phyloP scores from a whole-genome alignment of 2,329 filamentous ascomycete species.

The Trichophyton benhamiae region DNA sequence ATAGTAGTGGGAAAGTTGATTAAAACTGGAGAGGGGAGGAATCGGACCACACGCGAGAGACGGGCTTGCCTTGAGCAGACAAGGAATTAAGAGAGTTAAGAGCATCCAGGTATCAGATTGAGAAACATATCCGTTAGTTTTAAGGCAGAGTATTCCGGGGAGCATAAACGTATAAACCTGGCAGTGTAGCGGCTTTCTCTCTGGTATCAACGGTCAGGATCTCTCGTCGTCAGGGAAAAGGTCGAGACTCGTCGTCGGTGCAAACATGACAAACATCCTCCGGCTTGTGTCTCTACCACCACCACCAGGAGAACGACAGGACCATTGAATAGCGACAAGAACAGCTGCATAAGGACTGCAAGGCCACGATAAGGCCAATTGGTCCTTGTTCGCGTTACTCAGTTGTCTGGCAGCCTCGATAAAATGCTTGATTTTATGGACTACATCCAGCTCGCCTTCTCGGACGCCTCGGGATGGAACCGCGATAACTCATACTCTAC shows the following conservation, averaged over 20 bases:
- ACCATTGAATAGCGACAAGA: background rate
- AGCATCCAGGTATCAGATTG: too few relatives aligned
- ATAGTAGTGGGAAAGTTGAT: too few relatives aligned
- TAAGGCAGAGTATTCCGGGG: too few relatives aligned
- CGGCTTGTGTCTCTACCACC: background rate
- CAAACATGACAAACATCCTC: background rate
- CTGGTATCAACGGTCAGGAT: background rate
- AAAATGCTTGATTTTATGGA: slow-evolving; percentile 95
- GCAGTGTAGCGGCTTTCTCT: too few relatives aligned
- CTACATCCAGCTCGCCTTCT: slow-evolving; percentile 85
- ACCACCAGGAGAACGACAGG: background rate
- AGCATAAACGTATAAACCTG: too few relatives aligned
- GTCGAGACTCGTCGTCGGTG: background rate
- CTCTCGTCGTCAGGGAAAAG: background rate
- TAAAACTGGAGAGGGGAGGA: too few relatives aligned
- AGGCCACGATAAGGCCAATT: background rate
- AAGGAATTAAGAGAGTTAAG: too few relatives aligned
- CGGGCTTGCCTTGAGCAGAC: too few relatives aligned
- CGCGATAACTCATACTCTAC: slow-evolving; percentile 83
- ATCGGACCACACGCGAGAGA: too few relatives aligned
- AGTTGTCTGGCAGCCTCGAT: slow-evolving; percentile 11
- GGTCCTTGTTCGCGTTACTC: background rate
- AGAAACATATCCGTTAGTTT: too few relatives aligned
- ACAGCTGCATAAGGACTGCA: background rate
- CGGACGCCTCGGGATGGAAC: slow-evolving; percentile 76